phyloP scores from a whole-genome alignment of 768 basidiomycete species.

The Leccinum olivaceopallidum region DNA sequence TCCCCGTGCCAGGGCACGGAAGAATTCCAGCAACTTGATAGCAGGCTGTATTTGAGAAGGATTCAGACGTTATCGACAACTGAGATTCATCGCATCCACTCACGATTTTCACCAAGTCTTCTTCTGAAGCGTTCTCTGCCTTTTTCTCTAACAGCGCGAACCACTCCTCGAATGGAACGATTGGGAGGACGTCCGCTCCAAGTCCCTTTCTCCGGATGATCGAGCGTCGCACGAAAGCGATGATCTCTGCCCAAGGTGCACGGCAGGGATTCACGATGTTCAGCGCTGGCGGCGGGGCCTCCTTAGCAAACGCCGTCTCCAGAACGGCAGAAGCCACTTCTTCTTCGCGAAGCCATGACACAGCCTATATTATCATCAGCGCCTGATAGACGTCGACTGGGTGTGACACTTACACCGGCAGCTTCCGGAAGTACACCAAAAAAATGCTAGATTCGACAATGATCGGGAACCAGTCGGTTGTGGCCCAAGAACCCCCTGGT shows the following conservation, averaged over 20 bases:
- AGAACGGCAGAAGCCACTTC: constrained; percentile 36
- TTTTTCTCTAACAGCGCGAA: constrained; percentile 27
- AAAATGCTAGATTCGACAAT: constrained; percentile 37
- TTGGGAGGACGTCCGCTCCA: constrained; percentile 17
- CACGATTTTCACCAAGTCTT: constrained; percentile 35
- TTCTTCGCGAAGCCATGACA: constrained; percentile 47
- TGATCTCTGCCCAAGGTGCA: constrained; percentile 33
- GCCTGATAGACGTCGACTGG: neutral
- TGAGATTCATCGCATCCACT: constrained; percentile 9
- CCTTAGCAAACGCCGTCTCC: constrained; percentile 26
- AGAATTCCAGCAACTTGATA: constrained; percentile 36
- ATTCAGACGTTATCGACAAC: neutral
- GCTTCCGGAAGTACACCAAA: constrained; percentile 32
- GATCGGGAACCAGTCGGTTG: constrained; percentile 48
- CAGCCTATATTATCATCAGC: constrained; percentile 23
- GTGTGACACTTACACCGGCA: constrained; percentile 32
- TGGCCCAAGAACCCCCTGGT: constrained; percentile 42
- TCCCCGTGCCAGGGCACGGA: constrained; percentile 25
- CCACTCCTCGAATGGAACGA: constrained; percentile 39
- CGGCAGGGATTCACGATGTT: constrained; percentile 43
- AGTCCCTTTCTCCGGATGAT: constrained; percentile 16
- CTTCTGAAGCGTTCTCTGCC: constrained; percentile 20
- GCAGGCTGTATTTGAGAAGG: constrained; percentile 27
- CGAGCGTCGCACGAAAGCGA: constrained; percentile 24
- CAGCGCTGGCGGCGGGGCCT: constrained; percentile 23